phyloP scores from a whole-genome alignment of 2,329 filamentous ascomycete species.

The Polytolypa hystricis region DNA sequence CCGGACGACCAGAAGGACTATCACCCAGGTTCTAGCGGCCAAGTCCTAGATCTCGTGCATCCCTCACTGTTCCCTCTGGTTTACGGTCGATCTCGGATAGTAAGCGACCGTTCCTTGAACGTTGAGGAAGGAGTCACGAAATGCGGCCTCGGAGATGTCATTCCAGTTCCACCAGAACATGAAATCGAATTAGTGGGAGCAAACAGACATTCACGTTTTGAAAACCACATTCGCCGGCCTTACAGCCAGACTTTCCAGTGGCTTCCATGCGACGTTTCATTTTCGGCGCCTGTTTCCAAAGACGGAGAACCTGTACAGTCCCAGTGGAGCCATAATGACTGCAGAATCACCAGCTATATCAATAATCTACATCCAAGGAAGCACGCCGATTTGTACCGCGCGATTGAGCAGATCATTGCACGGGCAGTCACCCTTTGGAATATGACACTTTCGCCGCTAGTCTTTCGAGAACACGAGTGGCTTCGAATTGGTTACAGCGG shows the following conservation, averaged over 20 bases:
- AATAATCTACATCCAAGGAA: slow-evolving; percentile 30
- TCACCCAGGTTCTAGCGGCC: slow-evolving; percentile 47
- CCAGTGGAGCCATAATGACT: neutral
- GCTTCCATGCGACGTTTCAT: slow-evolving; percentile 28
- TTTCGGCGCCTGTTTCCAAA: slow-evolving; percentile 8
- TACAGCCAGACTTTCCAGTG: slow-evolving; percentile 32
- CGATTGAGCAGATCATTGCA: slow-evolving; percentile 24
- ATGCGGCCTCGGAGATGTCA: slow-evolving; percentile 13
- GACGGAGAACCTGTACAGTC: slow-evolving; percentile 4
- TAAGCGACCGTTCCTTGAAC: slow-evolving; percentile 13
- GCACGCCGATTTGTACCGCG: slow-evolving; percentile 20
- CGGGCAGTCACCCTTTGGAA: slow-evolving; percentile 26
- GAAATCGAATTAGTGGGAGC: neutral
- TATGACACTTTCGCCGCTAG: slow-evolving; percentile 15
- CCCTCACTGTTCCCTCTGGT: slow-evolving; percentile 41
- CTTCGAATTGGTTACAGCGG: slow-evolving; percentile 8
- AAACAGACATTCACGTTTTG: neutral
- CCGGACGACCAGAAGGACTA: slow-evolving; percentile 48
- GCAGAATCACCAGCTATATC: slow-evolving; percentile 28
- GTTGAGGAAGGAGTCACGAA: slow-evolving; percentile 17
- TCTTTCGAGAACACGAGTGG: slow-evolving; percentile 1
- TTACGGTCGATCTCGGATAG: slow-evolving; percentile 19
- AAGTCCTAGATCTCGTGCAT: slow-evolving; percentile 55
- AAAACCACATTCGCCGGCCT: neutral
- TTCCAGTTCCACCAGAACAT: slow-evolving; percentile 8